A percentile compares a stretch with the other conserved stretches of the same genome.
These are phyloP conservation scores for Lactarius sanguifluus DNA, from an alignment of 768 basidiomycete genomes.

Conservation along the genomic window DNA sequence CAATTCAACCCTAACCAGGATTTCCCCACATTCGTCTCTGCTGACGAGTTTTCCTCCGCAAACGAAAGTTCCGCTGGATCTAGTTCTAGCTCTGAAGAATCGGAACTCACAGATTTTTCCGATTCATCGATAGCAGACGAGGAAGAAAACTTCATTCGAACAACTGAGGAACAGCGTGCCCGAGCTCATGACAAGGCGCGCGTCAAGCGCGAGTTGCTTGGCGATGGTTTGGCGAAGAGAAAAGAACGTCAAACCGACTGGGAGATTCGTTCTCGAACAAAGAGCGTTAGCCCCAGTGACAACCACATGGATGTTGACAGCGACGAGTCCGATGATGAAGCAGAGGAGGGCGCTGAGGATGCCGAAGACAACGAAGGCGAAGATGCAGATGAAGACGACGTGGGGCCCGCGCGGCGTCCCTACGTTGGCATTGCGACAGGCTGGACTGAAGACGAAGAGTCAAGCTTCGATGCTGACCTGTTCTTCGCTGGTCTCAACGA, in stretches of 20 bases:
- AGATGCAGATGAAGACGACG: slow-evolving; percentile 38
- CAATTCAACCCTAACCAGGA: slow-evolving; percentile 15
- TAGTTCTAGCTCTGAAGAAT: slow-evolving; percentile 20
- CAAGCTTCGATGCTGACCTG: slow-evolving; percentile 76
- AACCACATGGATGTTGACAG: slow-evolving; percentile 64
- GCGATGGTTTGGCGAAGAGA: slow-evolving; percentile 44
- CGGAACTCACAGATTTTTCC: slow-evolving; percentile 26
- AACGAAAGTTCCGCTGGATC: slow-evolving; percentile 35
- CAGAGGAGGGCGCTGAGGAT: slow-evolving; percentile 46
- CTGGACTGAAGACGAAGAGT: slow-evolving; percentile 79
- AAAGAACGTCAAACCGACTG: slow-evolving; percentile 33
- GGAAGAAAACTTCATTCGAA: slow-evolving; percentile 28
- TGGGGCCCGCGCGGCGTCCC: slow-evolving; percentile 36
- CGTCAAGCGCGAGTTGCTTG: slow-evolving; percentile 58
- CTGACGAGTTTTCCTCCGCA: slow-evolving; percentile 32
- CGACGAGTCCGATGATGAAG: slow-evolving; percentile 57
- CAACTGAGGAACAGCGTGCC: slow-evolving; percentile 25
- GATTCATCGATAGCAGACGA: slow-evolving; percentile 29
- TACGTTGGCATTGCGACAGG: slow-evolving; percentile 70
- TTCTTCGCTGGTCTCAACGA: slow-evolving; percentile 81
- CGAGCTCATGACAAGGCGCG: slow-evolving; percentile 46
- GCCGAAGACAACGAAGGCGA: slow-evolving; percentile 53
- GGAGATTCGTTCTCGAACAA: slow-evolving; percentile 29
- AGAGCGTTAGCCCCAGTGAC: slow-evolving; percentile 43
- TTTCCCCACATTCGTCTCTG: slow-evolving; percentile 30